Evolutionary conservation across 257 asterid species (phyloP).

Genomic region (Eustoma russellianum): DNA sequence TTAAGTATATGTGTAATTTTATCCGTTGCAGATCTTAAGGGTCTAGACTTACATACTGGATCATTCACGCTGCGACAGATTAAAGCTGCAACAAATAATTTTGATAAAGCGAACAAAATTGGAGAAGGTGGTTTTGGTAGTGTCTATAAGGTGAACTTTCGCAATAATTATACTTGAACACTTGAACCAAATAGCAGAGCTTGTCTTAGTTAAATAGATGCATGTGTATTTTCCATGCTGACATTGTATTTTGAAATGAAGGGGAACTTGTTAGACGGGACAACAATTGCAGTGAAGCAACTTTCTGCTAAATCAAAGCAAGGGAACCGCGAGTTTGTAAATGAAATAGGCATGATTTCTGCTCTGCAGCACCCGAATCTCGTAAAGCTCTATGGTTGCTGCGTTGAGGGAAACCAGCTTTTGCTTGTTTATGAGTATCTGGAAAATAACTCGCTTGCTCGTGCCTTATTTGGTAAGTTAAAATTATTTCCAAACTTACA

Average conservation of each 20-base stretch:
- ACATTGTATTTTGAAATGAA: conserved; percentile 7
- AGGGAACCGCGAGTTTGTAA: conserved; percentile 74
- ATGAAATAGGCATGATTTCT: conserved; percentile 79
- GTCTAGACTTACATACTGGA: conserved; percentile 49
- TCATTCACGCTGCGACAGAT: conserved; percentile 55
- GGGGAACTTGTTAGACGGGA: conserved; percentile 54
- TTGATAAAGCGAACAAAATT: conserved; percentile 54
- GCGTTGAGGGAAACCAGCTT: conserved; percentile 62
- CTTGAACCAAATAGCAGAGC: too few species aligned
- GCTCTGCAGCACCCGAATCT: conserved; percentile 70
- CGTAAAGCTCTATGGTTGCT: conserved; percentile 67
- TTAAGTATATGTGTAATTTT: not conserved
- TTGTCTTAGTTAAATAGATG: not conserved
- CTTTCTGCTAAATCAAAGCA: conserved; percentile 76
- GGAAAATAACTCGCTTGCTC: conserved; percentile 69
- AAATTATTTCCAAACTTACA: not conserved
- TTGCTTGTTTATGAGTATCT: conserved; percentile 58
- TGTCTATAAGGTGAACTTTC: conserved; percentile 52
- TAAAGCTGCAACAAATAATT: conserved; percentile 62
- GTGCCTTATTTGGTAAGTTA: conserved; percentile 62
- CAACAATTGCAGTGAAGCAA: conserved; percentile 65
- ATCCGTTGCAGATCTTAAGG: conserved; percentile 6
- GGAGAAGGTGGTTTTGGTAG: conserved; percentile 88
- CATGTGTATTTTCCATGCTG: not conserved
- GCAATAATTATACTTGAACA: not conserved